phyloP scores from a whole-genome alignment of 306 rosid genomes.

The Cucumis sativus region Cucumber_9930_V3 NC_026659.2:4320001-4320500 shows the following conservation, averaged over 20 bases:
- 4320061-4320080: background rate
- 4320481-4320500: constrained; percentile 42
- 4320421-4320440: constrained; percentile 73
- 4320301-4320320: constrained; percentile 65
- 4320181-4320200: background rate
- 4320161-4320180: background rate
- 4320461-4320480: constrained; percentile 47
- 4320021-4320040: background rate
- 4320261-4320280: constrained; percentile 44
- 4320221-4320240: background rate
- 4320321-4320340: constrained; percentile 89
- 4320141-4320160: background rate
- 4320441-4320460: constrained; percentile 68
- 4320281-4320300: constrained; percentile 51
- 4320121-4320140: background rate
- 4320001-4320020: background rate
- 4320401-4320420: constrained; percentile 63
- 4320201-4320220: background rate
- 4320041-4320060: background rate
- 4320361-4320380: constrained; percentile 54
- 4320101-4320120: background rate
- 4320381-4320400: constrained; percentile 40
- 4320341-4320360: constrained; percentile 61
- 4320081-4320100: background rate
- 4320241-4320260: constrained; percentile 40